phyloP scores from a whole-genome alignment of 768 basidiomycete genomes.

The Pulveroboletus frians region DNA sequence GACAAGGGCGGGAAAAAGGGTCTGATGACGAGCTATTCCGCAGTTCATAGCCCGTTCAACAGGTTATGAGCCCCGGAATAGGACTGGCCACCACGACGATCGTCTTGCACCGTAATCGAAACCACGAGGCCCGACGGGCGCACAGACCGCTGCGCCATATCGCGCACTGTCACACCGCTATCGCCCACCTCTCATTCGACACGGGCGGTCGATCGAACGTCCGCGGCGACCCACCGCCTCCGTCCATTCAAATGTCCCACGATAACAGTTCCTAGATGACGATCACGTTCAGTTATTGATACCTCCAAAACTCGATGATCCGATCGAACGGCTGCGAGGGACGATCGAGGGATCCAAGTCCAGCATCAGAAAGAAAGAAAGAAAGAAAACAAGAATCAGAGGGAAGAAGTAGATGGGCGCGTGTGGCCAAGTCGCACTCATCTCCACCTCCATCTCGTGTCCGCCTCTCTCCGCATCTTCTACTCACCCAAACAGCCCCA shows the following conservation, averaged over 20 bases:
- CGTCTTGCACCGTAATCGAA: conserved; percentile 7
- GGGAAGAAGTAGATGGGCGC: too few relatives aligned
- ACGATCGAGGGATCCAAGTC: conserved; percentile 8
- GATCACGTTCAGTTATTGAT: background rate
- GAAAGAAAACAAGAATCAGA: background rate
- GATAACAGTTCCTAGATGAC: background rate
- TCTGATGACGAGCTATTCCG: conserved; percentile 15
- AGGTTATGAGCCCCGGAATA: conserved; percentile 29
- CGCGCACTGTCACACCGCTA: background rate
- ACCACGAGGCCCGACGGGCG: background rate
- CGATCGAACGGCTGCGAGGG: conserved; percentile 8
- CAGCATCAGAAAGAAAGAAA: background rate
- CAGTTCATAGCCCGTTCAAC: conserved; percentile 4
- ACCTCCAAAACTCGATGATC: background rate
- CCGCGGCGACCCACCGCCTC: conserved; percentile 13
- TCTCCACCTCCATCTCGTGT: conserved; percentile 1
- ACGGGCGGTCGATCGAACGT: conserved; percentile 1
- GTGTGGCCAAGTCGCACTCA: background rate
- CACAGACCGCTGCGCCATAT: conserved; percentile 13
- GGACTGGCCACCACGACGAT: conserved; percentile 8
- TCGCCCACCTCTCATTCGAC: too few relatives aligned
- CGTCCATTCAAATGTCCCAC: background rate
- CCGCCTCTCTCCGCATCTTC: conserved; percentile 1
- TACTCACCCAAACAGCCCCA: conserved; percentile 6
- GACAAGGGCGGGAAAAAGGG: background rate